A percentile compares a stretch with the other conserved stretches of the same genome.
These are phyloP conservation scores for Kuraishia hungarica DNA, from an alignment of 805 yeast species.

Conservation along the genomic window DNA sequence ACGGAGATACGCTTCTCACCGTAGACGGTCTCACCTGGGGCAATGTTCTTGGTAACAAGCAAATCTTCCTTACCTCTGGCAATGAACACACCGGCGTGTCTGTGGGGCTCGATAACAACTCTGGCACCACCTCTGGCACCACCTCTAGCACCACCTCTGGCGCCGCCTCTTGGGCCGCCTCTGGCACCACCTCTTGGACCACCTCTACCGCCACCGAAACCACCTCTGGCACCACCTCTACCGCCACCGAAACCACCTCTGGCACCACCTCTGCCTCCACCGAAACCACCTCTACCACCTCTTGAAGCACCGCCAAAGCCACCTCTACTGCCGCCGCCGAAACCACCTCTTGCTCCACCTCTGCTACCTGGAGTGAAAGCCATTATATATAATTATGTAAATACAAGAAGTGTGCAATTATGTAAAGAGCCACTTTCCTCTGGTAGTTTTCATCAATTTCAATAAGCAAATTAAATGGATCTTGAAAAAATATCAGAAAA, in stretches of 20 bases:
- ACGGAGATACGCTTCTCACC: constrained; percentile 95
- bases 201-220: constrained; percentile 49
- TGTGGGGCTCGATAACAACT: constrained; percentile 96
- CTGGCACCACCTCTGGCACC: constrained; percentile 91
- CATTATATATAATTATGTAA: constrained; percentile 32
- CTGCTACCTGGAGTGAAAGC: constrained; percentile 63
- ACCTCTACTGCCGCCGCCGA: too few species aligned
- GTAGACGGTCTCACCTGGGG: constrained; percentile 98
- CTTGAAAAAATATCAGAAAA: not conserved
- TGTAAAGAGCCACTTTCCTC: constrained; percentile 1
- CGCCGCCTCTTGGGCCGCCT: constrained; percentile 54
- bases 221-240: constrained; percentile 37
- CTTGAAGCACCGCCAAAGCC: constrained; percentile 39
- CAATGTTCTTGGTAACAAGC: constrained; percentile 90
- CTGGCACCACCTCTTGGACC: constrained; percentile 50
- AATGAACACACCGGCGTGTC: constrained; percentile 97
- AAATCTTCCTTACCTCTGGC: constrained; percentile 99
- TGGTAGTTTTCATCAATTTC: not conserved
- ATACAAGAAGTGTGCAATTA: not conserved
- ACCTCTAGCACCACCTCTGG: constrained; percentile 62
- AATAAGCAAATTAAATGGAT: not conserved
- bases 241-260: constrained; percentile 46
- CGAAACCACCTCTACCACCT: constrained; percentile 33
- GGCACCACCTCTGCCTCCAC: constrained; percentile 46
- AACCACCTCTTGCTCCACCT: constrained; percentile 51